Base-by-base conservation (phyloP, 108 stramenopile species). In the Nitzschia palea region DNA sequence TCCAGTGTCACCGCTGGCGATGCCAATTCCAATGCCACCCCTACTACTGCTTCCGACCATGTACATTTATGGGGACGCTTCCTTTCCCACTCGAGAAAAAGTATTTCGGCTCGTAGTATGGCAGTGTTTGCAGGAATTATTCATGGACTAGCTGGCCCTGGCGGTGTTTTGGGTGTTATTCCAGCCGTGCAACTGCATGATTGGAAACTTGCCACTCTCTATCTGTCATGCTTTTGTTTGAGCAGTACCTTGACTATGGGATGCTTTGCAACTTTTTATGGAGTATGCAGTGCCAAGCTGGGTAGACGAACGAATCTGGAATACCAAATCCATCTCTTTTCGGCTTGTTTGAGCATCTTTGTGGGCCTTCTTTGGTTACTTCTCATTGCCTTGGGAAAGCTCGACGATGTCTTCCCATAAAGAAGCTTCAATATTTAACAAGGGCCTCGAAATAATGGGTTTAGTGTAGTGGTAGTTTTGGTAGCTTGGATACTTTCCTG, bases 61-160 rank as follows among this genome's bases (percentile, higher is more conserved):
- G 18, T 10, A 4, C 18, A 18, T 20, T 18, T 10, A 20, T n/a
- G n/a, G n/a, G n/a, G n/a, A n/a, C n/a, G n/a, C n/a, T n/a, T n/a
- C n/a, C 47, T 48, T 48, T 12, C 47, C 47, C 20, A 42, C n/a
- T 40, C 37, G 5, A 63, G 47, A 1, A 25, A 40, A 40, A 26
- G 50, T 40, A 23, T 62, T 14, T 62, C 62, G 12, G 44, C 69
- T 28, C 43, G 52, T 35, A 62, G 59, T 27, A 55, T 73, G 37
- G 79, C 87, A 18, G 14, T 88, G 2, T 32, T 67, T 2, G 66
- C 79, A 18, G 88, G 88, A 12, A 70, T 86, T 14, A 42, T 89
- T 64, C 88, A 89, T 62, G 88, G 88, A 10, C 60, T 86, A 30
- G 88, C 88, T 9, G 88, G 88, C 20, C 86, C 86, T n/a, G 88